Base-by-base conservation (phyloP, 2,329 filamentous ascomycete species). In the Hymenoscyphus albidus region DNA sequence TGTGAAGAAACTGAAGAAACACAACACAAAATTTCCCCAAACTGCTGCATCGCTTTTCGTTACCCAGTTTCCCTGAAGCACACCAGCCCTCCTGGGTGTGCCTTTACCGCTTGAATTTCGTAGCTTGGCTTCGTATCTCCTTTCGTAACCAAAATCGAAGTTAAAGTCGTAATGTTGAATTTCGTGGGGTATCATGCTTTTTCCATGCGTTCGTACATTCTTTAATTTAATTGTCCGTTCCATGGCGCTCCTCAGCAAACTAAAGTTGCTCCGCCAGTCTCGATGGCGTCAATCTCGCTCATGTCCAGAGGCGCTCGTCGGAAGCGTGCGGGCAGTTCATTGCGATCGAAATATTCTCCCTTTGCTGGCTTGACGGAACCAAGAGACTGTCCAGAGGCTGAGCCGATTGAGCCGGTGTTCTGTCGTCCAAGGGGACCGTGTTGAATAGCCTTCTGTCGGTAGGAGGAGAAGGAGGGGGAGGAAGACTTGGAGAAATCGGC, bases 241-340 rank as follows among this genome's bases (percentile, higher is more conserved):
- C 48, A 54, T 12, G 18, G 48, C 48, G 10, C 48, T 39, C 42
- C 63, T 72, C 66, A 76, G 70, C 73, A 74, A 18, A 81, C 83
- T 70, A 87, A 73, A 74, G 85, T 89, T 40, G 94, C 95, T 64
- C 95, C 95, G 63, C 93, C 95, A 63, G 92, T 95, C 85, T 97
- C 93, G 74, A 99, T 85, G 27, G 93, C 93, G 78, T 98, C 95
- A 66, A 99, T 99, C 85, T 99, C 95, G 55, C 88, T 88, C 71
- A 88, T 79, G 44, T 85, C 88, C 79, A 93, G 90, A 13, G 87
- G 84, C 59, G 85, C 81, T 69, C 92, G 85, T 74, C 88, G 87
- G 85, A 97, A 99, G 73, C 94, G 87, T 68, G 82, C 77, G 18
- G 95, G 94, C 31, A 99, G 87, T 80, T 99, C 91, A 71, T 87